phyloP scores from a whole-genome alignment of 495 filamentous ascomycete genomes.

The Endocarpon pusillum region DNA sequence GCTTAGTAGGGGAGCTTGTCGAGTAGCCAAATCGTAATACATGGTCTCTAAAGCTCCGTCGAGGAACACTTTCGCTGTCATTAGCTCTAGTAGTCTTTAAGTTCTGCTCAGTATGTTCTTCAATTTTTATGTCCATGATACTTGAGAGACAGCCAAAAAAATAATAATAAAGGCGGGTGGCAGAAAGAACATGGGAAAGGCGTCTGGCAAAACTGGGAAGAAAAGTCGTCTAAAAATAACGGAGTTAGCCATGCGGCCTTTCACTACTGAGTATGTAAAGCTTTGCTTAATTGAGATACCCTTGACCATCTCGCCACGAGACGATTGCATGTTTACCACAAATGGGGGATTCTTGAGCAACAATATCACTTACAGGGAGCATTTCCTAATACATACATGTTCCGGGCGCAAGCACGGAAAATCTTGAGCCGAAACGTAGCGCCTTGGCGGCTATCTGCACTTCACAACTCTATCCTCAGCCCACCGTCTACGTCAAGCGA shows the following conservation, averaged over 20 bases:
- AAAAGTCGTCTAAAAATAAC: too few relatives aligned
- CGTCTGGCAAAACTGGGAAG: neutral
- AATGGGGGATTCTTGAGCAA: neutral
- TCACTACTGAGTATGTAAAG: neutral
- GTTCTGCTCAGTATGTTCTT: neutral
- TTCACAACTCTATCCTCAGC: neutral
- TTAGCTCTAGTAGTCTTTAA: neutral
- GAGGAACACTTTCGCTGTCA: too few relatives aligned
- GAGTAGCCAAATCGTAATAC: too few relatives aligned
- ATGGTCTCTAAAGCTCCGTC: too few relatives aligned
- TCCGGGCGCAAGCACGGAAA: neutral
- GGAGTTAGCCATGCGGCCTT: too few relatives aligned
- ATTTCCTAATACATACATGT: neutral
- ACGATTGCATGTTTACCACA: neutral
- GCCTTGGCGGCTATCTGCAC: neutral
- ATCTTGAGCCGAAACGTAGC: neutral
- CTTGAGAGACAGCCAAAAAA: neutral
- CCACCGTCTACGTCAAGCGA: neutral
- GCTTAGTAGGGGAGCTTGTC: too few relatives aligned
- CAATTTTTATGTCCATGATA: neutral
- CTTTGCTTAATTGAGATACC: neutral
- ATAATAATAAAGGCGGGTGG: too few relatives aligned
- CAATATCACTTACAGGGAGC: neutral
- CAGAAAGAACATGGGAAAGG: neutral
- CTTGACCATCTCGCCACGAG: neutral